Evolutionary conservation across 202 grass and related monocot genomes (phyloP), one percentile per base, ranked within the genome.

Genomic region (Musa balbisiana): DNA sequence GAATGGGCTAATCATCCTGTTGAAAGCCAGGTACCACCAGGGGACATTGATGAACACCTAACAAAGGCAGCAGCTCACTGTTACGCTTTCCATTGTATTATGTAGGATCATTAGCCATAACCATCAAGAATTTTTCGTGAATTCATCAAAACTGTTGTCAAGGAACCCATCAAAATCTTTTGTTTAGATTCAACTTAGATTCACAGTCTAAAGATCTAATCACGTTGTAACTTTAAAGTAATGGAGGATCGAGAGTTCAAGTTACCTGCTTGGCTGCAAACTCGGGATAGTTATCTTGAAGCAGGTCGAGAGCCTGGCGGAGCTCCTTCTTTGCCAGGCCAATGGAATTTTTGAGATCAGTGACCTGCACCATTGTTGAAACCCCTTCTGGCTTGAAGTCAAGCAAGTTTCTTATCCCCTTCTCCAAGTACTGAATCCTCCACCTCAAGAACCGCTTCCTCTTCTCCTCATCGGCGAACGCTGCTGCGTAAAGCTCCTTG

Each of bases 11-110:
- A 99, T 92, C 95, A 99, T 95, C 71, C 85, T 83, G 84, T 99
- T 92, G 26, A 85, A 89, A 33, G 95, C 95, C 13, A 99, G 82
- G 73, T 99, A 99, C 95, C 95, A 99, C 95, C 95, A 99, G 27
- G 95, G 95, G 49, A 95, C 95, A 80, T 99, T 99, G 81, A 99
- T 95, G 89, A 99, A 99, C 64, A 99, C 83, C 95, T 99, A 79
- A 49, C 60, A 52, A 63, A 51, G 26, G 3, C 9, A 22, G 77
- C 24, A 43, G 33, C 33, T 8, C 33, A 43, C 5, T 43, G 33
- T 43, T 43, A 43, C 33, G 33, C 33, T 43, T 43, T 43, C 4
- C 0, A 33, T 33, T 33, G 29, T 4, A 33, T 33, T 33, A 33
- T 33, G 29, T 33, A 33, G 29, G 29, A 0, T 43, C 3, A 43